Evolutionary conservation across 176 grass and related monocot species (phyloP).

Genomic region (Eremochloa ophiuroides): DNA sequence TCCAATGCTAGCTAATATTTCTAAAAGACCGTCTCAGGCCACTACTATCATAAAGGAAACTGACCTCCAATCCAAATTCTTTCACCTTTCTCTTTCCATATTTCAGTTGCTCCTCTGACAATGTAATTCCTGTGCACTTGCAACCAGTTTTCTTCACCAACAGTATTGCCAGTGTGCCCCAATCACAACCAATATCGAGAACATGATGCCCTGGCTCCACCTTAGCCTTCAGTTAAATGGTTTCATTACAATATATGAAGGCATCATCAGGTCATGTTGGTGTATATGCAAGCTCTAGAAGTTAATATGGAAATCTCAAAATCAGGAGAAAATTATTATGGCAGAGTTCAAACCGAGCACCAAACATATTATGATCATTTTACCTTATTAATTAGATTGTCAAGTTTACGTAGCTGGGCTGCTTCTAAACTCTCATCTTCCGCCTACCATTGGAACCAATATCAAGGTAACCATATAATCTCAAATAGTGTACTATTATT

Average conservation of each 20-base stretch:
- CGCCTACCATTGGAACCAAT: conserved; percentile 25
- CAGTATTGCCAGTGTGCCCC: conserved; percentile 60
- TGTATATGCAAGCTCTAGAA: no score
- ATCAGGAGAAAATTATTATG: background rate
- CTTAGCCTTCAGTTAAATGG: conserved; percentile 38
- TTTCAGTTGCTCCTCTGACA: conserved; percentile 60
- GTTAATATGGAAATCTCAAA: background rate
- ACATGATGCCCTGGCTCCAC: conserved; percentile 50
- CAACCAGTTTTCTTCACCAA: conserved; percentile 64
- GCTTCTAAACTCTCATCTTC: conserved; percentile 58
- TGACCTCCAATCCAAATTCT: conserved; percentile 35
- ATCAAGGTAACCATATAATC: background rate
- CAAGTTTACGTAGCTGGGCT: conserved; percentile 49
- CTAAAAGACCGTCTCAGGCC: background rate
- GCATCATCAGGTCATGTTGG: no score
- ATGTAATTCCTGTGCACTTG: conserved; percentile 69
- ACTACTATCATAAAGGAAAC: background rate
- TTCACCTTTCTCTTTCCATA: conserved; percentile 39
- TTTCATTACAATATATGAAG: no score
- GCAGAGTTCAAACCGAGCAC: background rate
- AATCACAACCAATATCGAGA: conserved; percentile 65
- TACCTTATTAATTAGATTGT: conserved; percentile 57
- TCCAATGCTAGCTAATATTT: background rate
- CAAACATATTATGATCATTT: background rate
- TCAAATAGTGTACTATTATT: no score